Conservation (phyloP, 1,284 basidiomycete genomes). For the Trichosporon sp. region DNA sequence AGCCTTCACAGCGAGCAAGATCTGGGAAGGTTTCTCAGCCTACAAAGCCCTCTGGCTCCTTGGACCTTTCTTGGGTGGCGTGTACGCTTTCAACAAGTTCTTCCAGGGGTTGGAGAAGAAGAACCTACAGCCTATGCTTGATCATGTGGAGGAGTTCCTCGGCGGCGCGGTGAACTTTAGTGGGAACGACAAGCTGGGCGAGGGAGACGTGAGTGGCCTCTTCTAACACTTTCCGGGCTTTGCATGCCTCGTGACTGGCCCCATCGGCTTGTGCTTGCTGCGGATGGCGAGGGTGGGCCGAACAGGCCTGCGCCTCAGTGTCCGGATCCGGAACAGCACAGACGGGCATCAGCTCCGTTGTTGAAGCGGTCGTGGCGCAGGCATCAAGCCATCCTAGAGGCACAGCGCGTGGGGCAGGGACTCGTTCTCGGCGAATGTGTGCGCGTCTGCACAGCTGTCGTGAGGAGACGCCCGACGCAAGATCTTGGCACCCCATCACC, state of each 20-base stretch:
- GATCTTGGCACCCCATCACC: not conserved
- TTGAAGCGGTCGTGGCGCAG: too few relatives aligned
- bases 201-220: constrained; percentile 34
- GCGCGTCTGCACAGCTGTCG: too few relatives aligned
- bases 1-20: not conserved
- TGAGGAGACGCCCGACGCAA: too few relatives aligned
- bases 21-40: not conserved
- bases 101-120: not conserved
- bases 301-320: too few relatives aligned
- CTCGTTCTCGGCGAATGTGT: too few relatives aligned
- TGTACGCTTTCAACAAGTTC: not conserved
- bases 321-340: too few relatives aligned
- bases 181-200: constrained; percentile 31
- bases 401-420: too few relatives aligned
- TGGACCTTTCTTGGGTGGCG: not conserved
- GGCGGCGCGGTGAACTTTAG: constrained; percentile 27
- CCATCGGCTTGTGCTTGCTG: too few relatives aligned
- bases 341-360: too few relatives aligned
- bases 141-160: constrained; percentile 31
- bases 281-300: not conserved
- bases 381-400: too few relatives aligned
- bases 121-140: constrained; percentile 15
- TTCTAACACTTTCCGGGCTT: too few relatives aligned
- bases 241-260: too few relatives aligned
- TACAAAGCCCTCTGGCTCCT: constrained; percentile 5